phyloP scores from a whole-genome alignment of 1,284 basidiomycete species.

The Marasmius sp. region DNA sequence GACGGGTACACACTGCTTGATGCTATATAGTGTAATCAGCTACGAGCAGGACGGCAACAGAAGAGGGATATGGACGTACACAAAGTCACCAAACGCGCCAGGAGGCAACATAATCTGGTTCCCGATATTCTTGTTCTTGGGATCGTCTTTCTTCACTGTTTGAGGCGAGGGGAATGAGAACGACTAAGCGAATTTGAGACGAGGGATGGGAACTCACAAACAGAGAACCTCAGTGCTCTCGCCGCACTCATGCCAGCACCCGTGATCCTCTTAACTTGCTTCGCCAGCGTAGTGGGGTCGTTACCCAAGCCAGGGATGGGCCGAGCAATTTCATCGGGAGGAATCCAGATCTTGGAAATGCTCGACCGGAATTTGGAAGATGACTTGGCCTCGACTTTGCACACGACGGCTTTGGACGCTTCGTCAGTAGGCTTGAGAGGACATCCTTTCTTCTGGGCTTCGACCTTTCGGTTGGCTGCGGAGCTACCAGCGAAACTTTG shows the following conservation, averaged over 20 bases:
- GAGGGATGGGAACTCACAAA: neutral
- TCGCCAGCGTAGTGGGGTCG: neutral
- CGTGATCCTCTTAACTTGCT: neutral
- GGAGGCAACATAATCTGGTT: neutral
- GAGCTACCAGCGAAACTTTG: neutral
- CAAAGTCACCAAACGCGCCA: neutral
- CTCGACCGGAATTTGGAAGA: neutral
- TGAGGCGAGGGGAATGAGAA: neutral
- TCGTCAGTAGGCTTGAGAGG: neutral
- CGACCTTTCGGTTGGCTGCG: neutral
- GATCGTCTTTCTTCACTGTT: neutral
- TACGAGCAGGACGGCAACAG: neutral
- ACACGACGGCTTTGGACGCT: neutral
- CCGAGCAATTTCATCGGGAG: neutral
- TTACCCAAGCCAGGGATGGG: neutral
- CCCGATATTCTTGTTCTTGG: neutral
- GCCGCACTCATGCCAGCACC: neutral
- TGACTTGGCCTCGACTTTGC: neutral
- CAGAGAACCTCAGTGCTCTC: neutral
- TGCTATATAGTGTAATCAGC: neutral
- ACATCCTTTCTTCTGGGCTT: neutral
- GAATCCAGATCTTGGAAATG: neutral
- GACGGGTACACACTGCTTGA: neutral
- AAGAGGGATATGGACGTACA: neutral
- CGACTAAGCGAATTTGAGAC: neutral